Evolutionary conservation across 495 filamentous ascomycete species (phyloP).

Genomic region (Bathelium albidoporum): DNA sequence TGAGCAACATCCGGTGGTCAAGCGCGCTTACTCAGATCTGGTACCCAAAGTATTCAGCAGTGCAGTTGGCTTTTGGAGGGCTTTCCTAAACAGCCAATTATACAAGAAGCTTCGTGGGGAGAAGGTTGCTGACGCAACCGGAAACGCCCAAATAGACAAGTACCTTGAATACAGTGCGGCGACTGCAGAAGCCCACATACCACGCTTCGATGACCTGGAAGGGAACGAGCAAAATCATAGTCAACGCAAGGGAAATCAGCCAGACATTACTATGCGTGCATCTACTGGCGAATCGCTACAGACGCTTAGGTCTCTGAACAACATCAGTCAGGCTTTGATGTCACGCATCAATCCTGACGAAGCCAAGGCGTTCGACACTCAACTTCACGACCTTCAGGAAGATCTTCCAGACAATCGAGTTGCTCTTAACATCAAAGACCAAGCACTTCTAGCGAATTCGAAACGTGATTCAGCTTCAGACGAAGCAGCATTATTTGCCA

Average conservation of each 20-base stretch:
- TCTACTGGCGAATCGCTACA: slow-evolving; percentile 54
- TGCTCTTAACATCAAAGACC: slow-evolving; percentile 77
- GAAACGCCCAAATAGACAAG: slow-evolving; percentile 54
- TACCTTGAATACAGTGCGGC: slow-evolving; percentile 48
- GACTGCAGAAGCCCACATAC: slow-evolving; percentile 50
- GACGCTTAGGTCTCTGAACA: slow-evolving; percentile 78
- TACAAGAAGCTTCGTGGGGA: slow-evolving; percentile 89
- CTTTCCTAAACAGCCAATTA: slow-evolving; percentile 81
- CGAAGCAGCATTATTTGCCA: slow-evolving; percentile 40
- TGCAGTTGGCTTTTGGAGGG: slow-evolving; percentile 63
- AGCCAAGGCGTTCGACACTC: slow-evolving; percentile 31
- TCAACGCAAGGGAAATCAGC: slow-evolving; percentile 66
- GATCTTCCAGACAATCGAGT: slow-evolving; percentile 63
- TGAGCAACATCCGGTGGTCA: slow-evolving; percentile 82
- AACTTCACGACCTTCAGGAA: slow-evolving; percentile 54
- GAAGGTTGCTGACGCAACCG: slow-evolving; percentile 50
- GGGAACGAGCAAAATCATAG: slow-evolving; percentile 88
- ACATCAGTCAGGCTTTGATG: slow-evolving; percentile 80
- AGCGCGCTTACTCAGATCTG: slow-evolving; percentile 83
- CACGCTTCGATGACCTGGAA: slow-evolving; percentile 81
- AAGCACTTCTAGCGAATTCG: slow-evolving; percentile 62
- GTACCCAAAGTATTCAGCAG: slow-evolving; percentile 72
- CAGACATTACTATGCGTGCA: slow-evolving; percentile 81
- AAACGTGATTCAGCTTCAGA: background rate
- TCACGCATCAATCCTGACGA: slow-evolving; percentile 73